phyloP scores from a whole-genome alignment of 2,329 filamentous ascomycete genomes.

The Venturia aucupariae region DNA sequence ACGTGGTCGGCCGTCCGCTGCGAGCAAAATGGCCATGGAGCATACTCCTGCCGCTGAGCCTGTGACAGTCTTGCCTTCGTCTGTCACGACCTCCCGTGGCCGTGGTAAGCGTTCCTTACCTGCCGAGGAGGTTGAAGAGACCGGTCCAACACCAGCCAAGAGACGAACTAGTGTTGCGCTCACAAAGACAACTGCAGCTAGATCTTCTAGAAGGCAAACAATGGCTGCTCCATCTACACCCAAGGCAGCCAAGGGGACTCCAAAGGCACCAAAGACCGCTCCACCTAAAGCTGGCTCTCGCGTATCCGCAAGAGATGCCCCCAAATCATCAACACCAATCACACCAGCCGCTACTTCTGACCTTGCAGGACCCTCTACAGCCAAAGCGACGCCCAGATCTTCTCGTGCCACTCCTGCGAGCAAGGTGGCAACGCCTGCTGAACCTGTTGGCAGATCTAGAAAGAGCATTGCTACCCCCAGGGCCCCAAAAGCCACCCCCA shows the following conservation, averaged over 20 bases:
- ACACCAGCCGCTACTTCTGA: not conserved
- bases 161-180: not conserved
- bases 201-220: constrained; percentile 8
- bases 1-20: constrained; percentile 1
- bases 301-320: not conserved
- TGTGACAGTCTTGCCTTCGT: not conserved
- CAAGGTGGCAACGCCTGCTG: constrained; percentile 1
- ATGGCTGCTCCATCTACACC: constrained; percentile 7
- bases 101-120: constrained; percentile 8
- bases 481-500: constrained; percentile 18
- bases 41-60: constrained; percentile 2
- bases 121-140: not conserved
- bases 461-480: constrained; percentile 11
- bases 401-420: constrained; percentile 3
- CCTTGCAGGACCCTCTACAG: not conserved
- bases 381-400: constrained; percentile 3
- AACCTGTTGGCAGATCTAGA: not conserved
- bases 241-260: not conserved
- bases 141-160: constrained; percentile 7
- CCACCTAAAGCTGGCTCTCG: constrained; percentile 7
- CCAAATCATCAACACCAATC: not conserved
- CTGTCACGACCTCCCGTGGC: constrained; percentile 6
- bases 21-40: constrained; percentile 1
- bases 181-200: not conserved
- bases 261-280: constrained; percentile 11